A percentile compares a stretch with the other conserved stretches of the same genome.
These are phyloP conservation scores for Termitomyces sp. DNA, from an alignment of 768 basidiomycete species.

Conservation along the genomic window DNA sequence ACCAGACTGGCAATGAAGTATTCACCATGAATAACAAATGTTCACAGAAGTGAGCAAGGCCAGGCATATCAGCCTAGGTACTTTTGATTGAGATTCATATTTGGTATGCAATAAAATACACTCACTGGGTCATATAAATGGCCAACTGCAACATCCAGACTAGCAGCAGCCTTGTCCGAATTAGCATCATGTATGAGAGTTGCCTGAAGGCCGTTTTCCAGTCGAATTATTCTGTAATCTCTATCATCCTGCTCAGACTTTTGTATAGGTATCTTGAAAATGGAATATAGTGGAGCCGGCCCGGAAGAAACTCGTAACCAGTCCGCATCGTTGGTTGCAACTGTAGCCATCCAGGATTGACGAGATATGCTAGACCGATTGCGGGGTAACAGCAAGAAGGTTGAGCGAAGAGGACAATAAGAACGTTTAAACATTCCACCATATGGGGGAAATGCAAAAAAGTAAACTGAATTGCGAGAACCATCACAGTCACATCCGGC, in stretches of 20 bases:
- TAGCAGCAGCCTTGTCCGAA: constrained; percentile 93
- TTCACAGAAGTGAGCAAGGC: constrained; percentile 93
- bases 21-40: constrained; percentile 93
- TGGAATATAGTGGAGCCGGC: constrained; percentile 39
- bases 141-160: constrained; percentile 91
- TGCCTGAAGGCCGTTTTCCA: constrained; percentile 90
- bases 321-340: constrained; percentile 14
- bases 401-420: background rate
- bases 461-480: constrained; percentile 1
- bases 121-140: constrained; percentile 90
- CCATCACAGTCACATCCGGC: constrained; percentile 9
- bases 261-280: constrained; percentile 59
- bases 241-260: constrained; percentile 78
- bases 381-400: background rate
- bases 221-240: constrained; percentile 73
- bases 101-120: constrained; percentile 7
- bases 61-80: constrained; percentile 78
- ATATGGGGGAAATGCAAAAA: constrained; percentile 4
- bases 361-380: background rate
- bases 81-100: background rate
- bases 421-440: constrained; percentile 11
- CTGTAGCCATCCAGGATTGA: constrained; percentile 16
- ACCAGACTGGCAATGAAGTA: constrained; percentile 2
- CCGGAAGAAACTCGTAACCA: constrained; percentile 31
- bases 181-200: constrained; percentile 78